Evolutionary conservation across 805 yeast species (phyloP).

Genomic region (Kregervanrija pseudodelftensis): DNA sequence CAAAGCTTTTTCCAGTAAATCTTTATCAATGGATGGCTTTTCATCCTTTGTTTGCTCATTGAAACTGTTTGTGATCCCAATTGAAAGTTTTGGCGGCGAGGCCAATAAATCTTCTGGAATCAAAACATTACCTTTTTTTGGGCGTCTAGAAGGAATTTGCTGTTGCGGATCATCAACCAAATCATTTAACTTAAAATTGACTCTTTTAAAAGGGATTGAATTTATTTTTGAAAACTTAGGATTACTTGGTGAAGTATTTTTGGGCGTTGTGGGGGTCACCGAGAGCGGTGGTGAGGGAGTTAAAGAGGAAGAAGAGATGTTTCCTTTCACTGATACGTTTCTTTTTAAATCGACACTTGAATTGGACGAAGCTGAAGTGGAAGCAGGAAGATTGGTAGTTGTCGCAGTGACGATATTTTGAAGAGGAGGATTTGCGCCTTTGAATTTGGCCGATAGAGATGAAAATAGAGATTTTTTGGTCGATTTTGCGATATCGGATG

Average conservation of each 20-base stretch:
- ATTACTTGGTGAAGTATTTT: background rate
- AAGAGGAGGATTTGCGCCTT: conserved; percentile 7
- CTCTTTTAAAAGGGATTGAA: conserved; percentile 34
- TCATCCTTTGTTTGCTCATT: conserved; percentile 24
- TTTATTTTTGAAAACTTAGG: conserved; percentile 14
- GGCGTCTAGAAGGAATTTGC: conserved; percentile 52
- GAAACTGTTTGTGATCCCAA: conserved; percentile 56
- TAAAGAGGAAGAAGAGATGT: background rate
- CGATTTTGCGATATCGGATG: conserved; percentile 8
- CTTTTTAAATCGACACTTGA: no score
- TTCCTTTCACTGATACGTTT: no score
- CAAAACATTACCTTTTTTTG: conserved; percentile 45
- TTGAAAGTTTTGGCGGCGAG: conserved; percentile 54
- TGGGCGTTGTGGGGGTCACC: background rate
- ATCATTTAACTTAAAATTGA: conserved; percentile 43
- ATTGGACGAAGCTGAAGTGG: conserved; percentile 1
- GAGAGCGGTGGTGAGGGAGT: background rate
- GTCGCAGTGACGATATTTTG: background rate
- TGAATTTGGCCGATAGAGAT: conserved; percentile 29
- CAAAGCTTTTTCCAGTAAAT: conserved; percentile 48
- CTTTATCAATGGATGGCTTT: conserved; percentile 31
- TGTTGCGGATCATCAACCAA: conserved; percentile 51
- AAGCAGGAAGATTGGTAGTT: conserved; percentile 1
- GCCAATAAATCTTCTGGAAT: conserved; percentile 63
- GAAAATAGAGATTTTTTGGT: conserved; percentile 25